phyloP scores from a whole-genome alignment of 2,329 filamentous ascomycete genomes.

The Exophiala calicioides region DNA sequence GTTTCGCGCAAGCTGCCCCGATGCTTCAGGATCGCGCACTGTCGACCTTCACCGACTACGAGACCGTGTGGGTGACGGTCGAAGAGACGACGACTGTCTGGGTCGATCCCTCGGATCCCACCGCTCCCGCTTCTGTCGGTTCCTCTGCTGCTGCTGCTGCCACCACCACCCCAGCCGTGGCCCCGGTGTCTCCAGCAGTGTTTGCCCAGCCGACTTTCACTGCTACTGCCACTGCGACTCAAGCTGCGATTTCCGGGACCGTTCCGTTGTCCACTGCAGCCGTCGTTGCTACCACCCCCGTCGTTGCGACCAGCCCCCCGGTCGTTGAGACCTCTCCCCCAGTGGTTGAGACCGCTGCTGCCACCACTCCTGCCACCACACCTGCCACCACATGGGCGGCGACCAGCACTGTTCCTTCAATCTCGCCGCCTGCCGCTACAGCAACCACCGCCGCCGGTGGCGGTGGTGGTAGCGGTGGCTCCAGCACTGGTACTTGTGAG shows the following conservation, averaged over 20 bases:
- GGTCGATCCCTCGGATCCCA: constrained; percentile 20
- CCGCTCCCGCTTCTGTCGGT: no score
- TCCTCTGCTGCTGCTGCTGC: constrained; percentile 7
- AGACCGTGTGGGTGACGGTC: constrained; percentile 28
- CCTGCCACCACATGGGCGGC: neutral
- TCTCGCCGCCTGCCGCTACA: constrained; percentile 8
- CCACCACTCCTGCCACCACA: constrained; percentile 28
- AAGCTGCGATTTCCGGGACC: constrained; percentile 13
- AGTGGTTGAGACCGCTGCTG: neutral
- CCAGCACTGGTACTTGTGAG: constrained; percentile 32
- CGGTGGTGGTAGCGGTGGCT: constrained; percentile 9
- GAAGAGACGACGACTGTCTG: constrained; percentile 30
- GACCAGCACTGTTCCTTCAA: constrained; percentile 2
- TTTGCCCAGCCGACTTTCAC: constrained; percentile 11
- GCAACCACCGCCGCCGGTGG: no score
- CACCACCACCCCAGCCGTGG: constrained; percentile 7
- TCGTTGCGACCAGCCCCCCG: constrained; percentile 23
- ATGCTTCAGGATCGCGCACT: constrained; percentile 17
- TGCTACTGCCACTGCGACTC: constrained; percentile 19
- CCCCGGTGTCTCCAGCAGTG: constrained; percentile 5
- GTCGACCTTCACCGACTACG: constrained; percentile 26
- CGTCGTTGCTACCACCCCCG: constrained; percentile 12
- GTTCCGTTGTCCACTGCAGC: constrained; percentile 8
- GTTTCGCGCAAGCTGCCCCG: constrained; percentile 24
- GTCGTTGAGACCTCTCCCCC: no score